Conservation (phyloP, 148 eudicot species). For the Polygonum maritimum region DNA sequence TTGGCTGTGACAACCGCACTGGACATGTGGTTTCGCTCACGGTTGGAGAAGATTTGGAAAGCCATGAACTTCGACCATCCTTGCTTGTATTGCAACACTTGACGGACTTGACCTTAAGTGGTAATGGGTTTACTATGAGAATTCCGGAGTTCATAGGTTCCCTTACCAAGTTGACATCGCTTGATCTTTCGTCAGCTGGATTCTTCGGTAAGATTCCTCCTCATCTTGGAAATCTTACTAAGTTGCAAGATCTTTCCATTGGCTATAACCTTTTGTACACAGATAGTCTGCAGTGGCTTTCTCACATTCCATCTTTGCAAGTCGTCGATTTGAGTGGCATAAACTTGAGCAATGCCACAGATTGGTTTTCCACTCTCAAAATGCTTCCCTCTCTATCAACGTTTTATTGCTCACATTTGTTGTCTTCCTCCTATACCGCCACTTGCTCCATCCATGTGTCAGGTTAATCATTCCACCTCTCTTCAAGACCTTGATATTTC, state of each 20-base stretch:
- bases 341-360: conserved; percentile 18
- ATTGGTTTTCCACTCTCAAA: conserved; percentile 28
- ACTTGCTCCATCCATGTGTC: not conserved
- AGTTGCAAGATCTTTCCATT: conserved; percentile 17
- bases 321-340: conserved; percentile 27
- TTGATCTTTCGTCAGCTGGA: conserved; percentile 26
- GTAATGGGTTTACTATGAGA: conserved; percentile 16
- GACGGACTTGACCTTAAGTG: conserved; percentile 18
- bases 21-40: not conserved
- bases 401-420: not conserved
- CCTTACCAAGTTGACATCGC: conserved; percentile 20
- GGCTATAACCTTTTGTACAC: not conserved
- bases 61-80: not conserved
- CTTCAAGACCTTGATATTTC: not conserved
- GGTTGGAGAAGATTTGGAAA: not conserved
- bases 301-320: conserved; percentile 20
- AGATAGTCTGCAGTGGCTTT: conserved; percentile 28
- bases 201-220: conserved; percentile 29
- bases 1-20: not conserved
- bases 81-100: conserved; percentile 11
- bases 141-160: conserved; percentile 35
- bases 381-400: conserved; percentile 20
- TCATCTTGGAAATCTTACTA: conserved; percentile 28
- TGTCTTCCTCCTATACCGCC: not conserved
- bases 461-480: not conserved